A percentile compares a stretch with the other conserved stretches of the same genome.
These are phyloP conservation scores for Leccinum pachyderme DNA, from an alignment of 1,284 basidiomycete genomes.

Conservation along the genomic window DNA sequence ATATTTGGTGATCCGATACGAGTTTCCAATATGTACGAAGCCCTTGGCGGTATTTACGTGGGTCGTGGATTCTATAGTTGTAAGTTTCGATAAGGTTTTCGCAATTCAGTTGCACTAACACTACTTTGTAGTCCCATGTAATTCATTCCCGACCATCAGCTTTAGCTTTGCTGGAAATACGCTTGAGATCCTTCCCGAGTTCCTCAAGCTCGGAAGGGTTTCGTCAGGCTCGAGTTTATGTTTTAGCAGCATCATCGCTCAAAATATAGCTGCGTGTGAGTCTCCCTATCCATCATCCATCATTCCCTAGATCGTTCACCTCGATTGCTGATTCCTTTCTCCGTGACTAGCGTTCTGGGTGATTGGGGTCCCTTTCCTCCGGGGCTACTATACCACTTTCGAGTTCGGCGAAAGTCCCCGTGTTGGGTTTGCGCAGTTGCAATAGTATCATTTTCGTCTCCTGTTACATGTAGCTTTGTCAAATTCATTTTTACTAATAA, in stretches of 20 bases:
- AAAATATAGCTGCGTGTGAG: background rate
- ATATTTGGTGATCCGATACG: background rate
- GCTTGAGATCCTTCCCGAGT: background rate
- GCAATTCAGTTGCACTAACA: background rate
- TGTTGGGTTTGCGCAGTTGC: background rate
- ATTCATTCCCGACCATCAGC: background rate
- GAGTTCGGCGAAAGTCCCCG: background rate
- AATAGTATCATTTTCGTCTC: too few species aligned
- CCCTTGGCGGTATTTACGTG: background rate
- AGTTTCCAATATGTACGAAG: background rate
- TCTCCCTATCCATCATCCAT: background rate
- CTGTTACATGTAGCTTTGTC: too few species aligned
- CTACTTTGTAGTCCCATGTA: background rate
- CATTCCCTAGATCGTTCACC: background rate
- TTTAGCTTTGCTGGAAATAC: background rate
- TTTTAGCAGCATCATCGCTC: background rate
- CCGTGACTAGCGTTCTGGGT: background rate
- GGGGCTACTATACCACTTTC: background rate
- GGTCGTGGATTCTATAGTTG: background rate
- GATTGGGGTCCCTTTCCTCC: background rate
- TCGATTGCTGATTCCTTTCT: background rate
- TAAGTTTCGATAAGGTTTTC: background rate
- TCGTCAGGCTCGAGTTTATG: background rate
- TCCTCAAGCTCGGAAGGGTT: background rate
- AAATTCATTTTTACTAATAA: too few species aligned